Evolutionary conservation across 2,329 filamentous ascomycete species (phyloP).

Genomic region (Trichoderma sp.): DNA sequence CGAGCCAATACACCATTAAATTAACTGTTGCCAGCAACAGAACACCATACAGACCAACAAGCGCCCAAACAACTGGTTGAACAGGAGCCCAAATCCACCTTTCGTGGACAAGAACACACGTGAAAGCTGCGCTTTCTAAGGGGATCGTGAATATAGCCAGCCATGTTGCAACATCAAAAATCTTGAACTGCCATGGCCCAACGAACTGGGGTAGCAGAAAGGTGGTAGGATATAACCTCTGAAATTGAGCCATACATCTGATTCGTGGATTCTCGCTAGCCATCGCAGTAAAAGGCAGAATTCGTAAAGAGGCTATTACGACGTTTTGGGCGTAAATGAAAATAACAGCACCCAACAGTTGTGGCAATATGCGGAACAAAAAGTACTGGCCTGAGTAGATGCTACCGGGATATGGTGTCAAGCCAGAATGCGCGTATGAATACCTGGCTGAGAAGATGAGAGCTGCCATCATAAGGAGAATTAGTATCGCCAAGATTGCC

Average conservation of each 20-base stretch:
- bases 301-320: slow-evolving; percentile 71
- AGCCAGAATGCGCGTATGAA: slow-evolving; percentile 61
- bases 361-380: slow-evolving; percentile 81
- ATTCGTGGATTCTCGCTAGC: slow-evolving; percentile 61
- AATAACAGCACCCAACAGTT: slow-evolving; percentile 69
- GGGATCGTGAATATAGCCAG: slow-evolving; percentile 77
- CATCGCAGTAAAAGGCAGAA: slow-evolving; percentile 78
- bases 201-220: slow-evolving; percentile 63
- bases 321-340: slow-evolving; percentile 78
- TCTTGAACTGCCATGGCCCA: slow-evolving; percentile 66
- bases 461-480: slow-evolving; percentile 68
- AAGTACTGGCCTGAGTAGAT: slow-evolving; percentile 79
- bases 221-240: slow-evolving; percentile 67
- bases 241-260: slow-evolving; percentile 66
- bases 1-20: slow-evolving; percentile 65
- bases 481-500: slow-evolving; percentile 58
- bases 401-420: slow-evolving; percentile 65
- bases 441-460: slow-evolving; percentile 73
- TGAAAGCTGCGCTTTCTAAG: slow-evolving; percentile 76
- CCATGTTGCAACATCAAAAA: slow-evolving; percentile 72
- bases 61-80: slow-evolving; percentile 74
- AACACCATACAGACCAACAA: slow-evolving; percentile 72
- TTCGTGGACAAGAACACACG: slow-evolving; percentile 57
- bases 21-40: slow-evolving; percentile 56
- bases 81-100: slow-evolving; percentile 80